phyloP scores from a whole-genome alignment of 768 basidiomycete species.

The Termitomyces sp. region DNA sequence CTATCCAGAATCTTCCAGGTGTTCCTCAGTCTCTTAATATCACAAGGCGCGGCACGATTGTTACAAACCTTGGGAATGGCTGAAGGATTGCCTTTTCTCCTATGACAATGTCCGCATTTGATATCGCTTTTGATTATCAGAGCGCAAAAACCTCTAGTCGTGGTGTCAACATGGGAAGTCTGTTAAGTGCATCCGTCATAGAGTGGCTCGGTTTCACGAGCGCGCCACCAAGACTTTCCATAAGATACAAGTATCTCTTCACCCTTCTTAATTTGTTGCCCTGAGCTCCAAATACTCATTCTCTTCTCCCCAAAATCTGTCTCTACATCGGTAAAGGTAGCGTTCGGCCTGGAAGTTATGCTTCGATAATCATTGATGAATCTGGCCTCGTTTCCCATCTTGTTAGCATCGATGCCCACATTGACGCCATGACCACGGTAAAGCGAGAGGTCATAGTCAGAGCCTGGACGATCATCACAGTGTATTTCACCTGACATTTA shows the following conservation, averaged over 20 bases:
- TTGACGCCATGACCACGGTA: constrained; percentile 49
- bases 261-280: constrained; percentile 61
- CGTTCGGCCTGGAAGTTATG: constrained; percentile 63
- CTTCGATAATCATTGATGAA: constrained; percentile 93
- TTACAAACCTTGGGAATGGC: neutral
- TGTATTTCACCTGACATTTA: constrained; percentile 65
- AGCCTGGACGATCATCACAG: constrained; percentile 61
- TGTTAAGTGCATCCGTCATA: neutral
- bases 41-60: neutral
- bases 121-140: neutral
- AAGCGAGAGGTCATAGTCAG: constrained; percentile 90
- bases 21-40: neutral
- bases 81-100: neutral
- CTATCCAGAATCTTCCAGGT: neutral
- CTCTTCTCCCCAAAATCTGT: constrained; percentile 53
- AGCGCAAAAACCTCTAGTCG: neutral
- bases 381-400: constrained; percentile 80
- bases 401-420: constrained; percentile 74
- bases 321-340: constrained; percentile 56
- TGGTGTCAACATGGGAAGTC: neutral
- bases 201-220: constrained; percentile 23
- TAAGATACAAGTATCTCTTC: constrained; percentile 87
- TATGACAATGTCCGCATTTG: neutral
- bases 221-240: constrained; percentile 81
- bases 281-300: constrained; percentile 72